Conservation (phyloP, 2,329 filamentous ascomycete genomes). For the Xylariaceae sp. region DNA sequence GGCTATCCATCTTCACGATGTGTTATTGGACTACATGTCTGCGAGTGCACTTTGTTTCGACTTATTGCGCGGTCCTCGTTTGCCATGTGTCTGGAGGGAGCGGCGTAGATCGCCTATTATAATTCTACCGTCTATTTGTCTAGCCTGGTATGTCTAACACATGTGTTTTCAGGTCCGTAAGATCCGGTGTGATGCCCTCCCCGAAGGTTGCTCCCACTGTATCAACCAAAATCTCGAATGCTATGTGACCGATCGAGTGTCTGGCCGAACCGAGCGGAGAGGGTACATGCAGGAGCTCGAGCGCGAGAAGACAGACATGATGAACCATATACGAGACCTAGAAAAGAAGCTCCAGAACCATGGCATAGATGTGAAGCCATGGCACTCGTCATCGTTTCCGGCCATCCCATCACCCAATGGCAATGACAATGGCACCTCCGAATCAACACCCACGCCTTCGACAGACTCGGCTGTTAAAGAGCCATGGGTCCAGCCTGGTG, state of each 20-base stretch:
- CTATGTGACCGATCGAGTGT: conserved; percentile 85
- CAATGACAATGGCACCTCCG: conserved; percentile 30
- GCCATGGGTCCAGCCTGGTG: conserved; percentile 45
- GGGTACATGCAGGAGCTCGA: conserved; percentile 82
- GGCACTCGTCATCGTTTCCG: conserved; percentile 44
- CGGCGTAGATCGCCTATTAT: neutral
- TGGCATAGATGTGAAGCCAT: conserved; percentile 66
- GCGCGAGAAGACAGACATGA: conserved; percentile 70
- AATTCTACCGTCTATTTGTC: neutral
- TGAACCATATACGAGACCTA: conserved; percentile 69
- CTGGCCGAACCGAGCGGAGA: conserved; percentile 77
- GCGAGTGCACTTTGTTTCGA: conserved; percentile 22
- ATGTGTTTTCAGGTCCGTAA: conserved; percentile 67
- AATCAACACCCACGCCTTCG: conserved; percentile 32
- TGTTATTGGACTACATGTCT: conserved; percentile 6
- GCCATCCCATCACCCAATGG: conserved; percentile 38
- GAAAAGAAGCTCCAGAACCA: conserved; percentile 67
- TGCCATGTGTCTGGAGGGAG: conserved; percentile 10
- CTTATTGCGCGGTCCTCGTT: conserved; percentile 7
- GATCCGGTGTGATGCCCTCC: conserved; percentile 82
- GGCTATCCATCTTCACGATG: neutral
- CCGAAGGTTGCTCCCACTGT: conserved; percentile 84
- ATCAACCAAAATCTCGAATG: conserved; percentile 77
- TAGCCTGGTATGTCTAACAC: conserved; percentile 28
- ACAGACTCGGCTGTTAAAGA: conserved; percentile 38